Conservation (phyloP, 1,284 basidiomycete genomes). For the Austroboletus novae-zelandiae region DNA sequence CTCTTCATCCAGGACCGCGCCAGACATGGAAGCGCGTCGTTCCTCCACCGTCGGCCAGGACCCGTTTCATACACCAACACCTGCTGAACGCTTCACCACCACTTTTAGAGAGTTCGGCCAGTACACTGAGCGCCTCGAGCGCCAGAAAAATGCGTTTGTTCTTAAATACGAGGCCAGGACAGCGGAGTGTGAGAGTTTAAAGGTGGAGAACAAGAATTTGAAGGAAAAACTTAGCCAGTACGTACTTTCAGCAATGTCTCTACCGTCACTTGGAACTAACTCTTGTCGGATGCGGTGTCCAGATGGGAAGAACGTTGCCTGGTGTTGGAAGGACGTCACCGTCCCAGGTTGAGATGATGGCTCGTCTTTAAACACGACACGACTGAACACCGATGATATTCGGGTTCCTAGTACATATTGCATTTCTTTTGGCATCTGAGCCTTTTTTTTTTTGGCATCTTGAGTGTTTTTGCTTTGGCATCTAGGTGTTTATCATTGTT, state of each 20-base stretch:
- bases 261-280: neutral
- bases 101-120: constrained; percentile 8
- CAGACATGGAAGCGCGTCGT: neutral
- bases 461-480: neutral
- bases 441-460: too few species aligned
- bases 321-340: too few species aligned
- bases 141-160: constrained; percentile 37
- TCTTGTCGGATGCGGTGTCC: neutral
- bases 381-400: neutral
- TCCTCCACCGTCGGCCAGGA: neutral
- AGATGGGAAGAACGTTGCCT: too few species aligned
- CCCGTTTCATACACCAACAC: constrained; percentile 2
- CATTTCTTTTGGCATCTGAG: too few species aligned
- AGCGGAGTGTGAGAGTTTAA: constrained; percentile 36
- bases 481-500: neutral
- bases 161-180: constrained; percentile 38
- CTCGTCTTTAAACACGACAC: neutral
- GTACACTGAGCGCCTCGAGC: constrained; percentile 42
- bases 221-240: constrained; percentile 11
- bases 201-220: constrained; percentile 32
- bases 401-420: neutral
- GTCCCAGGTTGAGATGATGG: constrained; percentile 8
- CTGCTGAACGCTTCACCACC: constrained; percentile 18
- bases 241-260: neutral
- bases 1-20: neutral